A percentile compares a stretch with the other conserved stretches of the same genome.
phyloP scores from a whole-genome alignment of 441 rosid genomes.

The Isatis lusitanica region DNA sequence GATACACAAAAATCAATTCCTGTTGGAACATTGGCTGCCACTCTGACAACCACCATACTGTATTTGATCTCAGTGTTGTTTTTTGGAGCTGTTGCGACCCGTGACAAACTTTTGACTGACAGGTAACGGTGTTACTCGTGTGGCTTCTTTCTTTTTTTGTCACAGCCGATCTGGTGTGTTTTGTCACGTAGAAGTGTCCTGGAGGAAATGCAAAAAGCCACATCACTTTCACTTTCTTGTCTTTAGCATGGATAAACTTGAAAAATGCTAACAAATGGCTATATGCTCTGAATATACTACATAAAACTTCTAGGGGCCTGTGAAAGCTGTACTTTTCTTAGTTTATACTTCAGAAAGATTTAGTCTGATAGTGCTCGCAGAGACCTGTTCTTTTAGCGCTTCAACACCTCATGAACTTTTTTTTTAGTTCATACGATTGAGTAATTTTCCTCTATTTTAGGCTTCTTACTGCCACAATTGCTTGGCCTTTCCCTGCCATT shows the following conservation, averaged over 20 bases:
- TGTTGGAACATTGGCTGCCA: constrained; percentile 91
- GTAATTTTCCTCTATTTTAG: constrained; percentile 47
- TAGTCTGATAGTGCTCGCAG: constrained; percentile 4
- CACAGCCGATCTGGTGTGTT: constrained; percentile 9
- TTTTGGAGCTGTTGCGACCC: constrained; percentile 90
- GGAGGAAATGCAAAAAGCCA: constrained; percentile 7
- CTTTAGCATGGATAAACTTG: constrained; percentile 17
- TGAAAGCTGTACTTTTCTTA: constrained; percentile 5
- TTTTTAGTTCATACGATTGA: background rate
- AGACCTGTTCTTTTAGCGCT: constrained; percentile 14
- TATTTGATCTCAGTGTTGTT: constrained; percentile 75
- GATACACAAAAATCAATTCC: constrained; percentile 99
- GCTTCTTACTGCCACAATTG: constrained; percentile 93
- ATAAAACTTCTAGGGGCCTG: constrained; percentile 1
- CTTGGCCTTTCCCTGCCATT: constrained; percentile 94
- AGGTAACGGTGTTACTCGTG: constrained; percentile 51
- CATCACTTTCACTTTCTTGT: constrained; percentile 10
- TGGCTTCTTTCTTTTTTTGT: background rate
- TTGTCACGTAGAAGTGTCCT: constrained; percentile 21
- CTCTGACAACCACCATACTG: constrained; percentile 73
- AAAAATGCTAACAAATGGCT: background rate
- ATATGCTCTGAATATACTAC: constrained; percentile 8
- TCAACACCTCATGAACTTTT: background rate
- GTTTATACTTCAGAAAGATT: constrained; percentile 15
- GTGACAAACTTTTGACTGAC: constrained; percentile 90